Evolutionary conservation across 129 eudicot genomes (phyloP).

Genomic region (Ambrosia artemisiifolia): DNA sequence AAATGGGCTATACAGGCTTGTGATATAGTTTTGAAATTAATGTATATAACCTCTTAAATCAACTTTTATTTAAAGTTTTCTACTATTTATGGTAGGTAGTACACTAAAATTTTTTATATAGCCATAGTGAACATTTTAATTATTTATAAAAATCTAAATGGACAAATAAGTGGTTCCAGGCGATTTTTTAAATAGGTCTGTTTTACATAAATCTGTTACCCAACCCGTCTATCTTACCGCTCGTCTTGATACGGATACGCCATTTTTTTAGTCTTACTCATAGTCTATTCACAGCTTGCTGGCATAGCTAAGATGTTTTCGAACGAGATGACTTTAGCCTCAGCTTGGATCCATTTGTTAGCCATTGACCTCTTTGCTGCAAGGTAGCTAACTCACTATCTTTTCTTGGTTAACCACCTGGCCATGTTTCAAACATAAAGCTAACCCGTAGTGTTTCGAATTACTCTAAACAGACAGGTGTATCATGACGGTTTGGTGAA

Average conservation of each 20-base stretch:
- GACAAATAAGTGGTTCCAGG: too few species aligned
- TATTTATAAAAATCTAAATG: background rate
- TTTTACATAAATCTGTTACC: too few species aligned
- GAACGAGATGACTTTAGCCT: slow-evolving; percentile 87
- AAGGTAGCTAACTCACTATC: slow-evolving; percentile 44
- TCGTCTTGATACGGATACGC: too few species aligned
- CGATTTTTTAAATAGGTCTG: too few species aligned
- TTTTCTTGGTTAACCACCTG: background rate
- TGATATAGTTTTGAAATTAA: too few species aligned
- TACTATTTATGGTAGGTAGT: too few species aligned
- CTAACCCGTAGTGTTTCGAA: background rate
- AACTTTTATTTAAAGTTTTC: too few species aligned
- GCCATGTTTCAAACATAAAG: background rate
- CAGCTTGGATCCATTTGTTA: slow-evolving; percentile 95
- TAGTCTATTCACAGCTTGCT: slow-evolving; percentile 51
- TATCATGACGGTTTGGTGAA: slow-evolving; percentile 77
- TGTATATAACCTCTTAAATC: too few species aligned
- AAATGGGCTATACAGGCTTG: too few species aligned
- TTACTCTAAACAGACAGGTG: slow-evolving; percentile 56
- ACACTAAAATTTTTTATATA: too few species aligned
- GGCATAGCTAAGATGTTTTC: slow-evolving; percentile 95
- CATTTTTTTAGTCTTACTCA: background rate
- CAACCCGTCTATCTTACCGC: too few species aligned
- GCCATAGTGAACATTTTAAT: background rate
- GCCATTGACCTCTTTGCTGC: slow-evolving; percentile 91